A percentile compares a stretch with the other conserved stretches of the same genome.
Conservation (phyloP, 805 yeast species). For the Pichia occidentalis region DNA sequence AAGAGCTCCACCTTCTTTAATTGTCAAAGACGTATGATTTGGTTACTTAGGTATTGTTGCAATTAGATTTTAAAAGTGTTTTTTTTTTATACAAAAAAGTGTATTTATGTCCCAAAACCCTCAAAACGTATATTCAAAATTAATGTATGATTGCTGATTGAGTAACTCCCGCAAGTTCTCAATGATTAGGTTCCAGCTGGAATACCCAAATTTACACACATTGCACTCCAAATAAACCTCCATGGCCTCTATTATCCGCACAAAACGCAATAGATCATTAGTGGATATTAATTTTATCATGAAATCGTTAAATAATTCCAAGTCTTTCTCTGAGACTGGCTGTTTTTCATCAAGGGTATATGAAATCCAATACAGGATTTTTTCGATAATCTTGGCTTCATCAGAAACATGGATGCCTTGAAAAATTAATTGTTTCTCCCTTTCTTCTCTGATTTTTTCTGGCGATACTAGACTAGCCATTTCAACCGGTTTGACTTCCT, state of each 20-base stretch:
- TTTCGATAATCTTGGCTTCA: slow-evolving; percentile 13
- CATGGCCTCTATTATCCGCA: slow-evolving; percentile 16
- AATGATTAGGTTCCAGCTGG: slow-evolving; percentile 19
- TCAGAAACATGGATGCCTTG: slow-evolving; percentile 21
- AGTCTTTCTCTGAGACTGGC: slow-evolving; percentile 23
- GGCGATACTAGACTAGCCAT: background rate
- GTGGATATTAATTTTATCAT: slow-evolving; percentile 22
- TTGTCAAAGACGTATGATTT: slow-evolving; percentile 35
- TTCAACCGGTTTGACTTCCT: background rate
- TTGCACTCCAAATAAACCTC: slow-evolving; percentile 11
- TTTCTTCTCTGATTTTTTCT: slow-evolving; percentile 3
- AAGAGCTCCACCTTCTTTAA: slow-evolving; percentile 53
- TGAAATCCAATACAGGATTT: slow-evolving; percentile 23
- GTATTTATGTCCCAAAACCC: background rate
- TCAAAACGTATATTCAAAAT: slow-evolving; percentile 14
- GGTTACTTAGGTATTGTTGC: no score
- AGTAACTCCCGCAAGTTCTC: slow-evolving; percentile 14
- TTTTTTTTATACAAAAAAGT: slow-evolving; percentile 1
- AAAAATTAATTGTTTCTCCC: slow-evolving; percentile 14
- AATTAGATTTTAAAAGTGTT: no score
- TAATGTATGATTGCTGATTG: slow-evolving; percentile 7
- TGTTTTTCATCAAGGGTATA: slow-evolving; percentile 16
- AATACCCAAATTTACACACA: slow-evolving; percentile 10
- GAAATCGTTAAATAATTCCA: slow-evolving; percentile 24
- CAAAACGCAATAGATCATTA: slow-evolving; percentile 18